Evolutionary conservation across 345 rosid genomes (phyloP).

Genomic region (Acer yangbiense): DNA sequence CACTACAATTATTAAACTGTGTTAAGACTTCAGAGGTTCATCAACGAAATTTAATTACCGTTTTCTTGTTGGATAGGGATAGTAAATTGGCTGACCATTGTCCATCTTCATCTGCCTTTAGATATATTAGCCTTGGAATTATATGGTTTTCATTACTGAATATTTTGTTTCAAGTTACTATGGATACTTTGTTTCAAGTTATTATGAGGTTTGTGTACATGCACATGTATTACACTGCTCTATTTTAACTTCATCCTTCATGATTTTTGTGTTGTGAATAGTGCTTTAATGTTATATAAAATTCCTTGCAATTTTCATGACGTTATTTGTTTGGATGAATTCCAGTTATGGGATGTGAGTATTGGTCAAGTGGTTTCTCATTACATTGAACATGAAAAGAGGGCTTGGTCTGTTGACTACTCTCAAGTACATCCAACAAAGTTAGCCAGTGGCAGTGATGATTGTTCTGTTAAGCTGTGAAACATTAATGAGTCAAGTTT

Average conservation of each 20-base stretch:
- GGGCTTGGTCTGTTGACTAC: slow-evolving; percentile 99
- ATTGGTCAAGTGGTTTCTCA: slow-evolving; percentile 83
- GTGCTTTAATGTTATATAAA: slow-evolving; percentile 9
- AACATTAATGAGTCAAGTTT: slow-evolving; percentile 76
- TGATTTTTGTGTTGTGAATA: slow-evolving; percentile 7
- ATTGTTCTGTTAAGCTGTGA: slow-evolving; percentile 96
- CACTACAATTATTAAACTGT: neutral
- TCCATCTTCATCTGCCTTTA: neutral
- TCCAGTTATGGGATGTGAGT: slow-evolving; percentile 94
- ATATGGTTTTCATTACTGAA: neutral
- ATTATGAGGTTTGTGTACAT: slow-evolving; percentile 2
- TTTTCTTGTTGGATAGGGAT: neutral
- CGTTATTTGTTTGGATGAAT: slow-evolving; percentile 34
- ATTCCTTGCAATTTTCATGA: slow-evolving; percentile 20
- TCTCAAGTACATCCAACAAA: slow-evolving; percentile 82
- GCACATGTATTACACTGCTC: neutral
- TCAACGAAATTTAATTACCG: neutral
- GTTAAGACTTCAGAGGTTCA: neutral
- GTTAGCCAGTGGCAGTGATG: slow-evolving; percentile 98
- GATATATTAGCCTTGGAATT: neutral
- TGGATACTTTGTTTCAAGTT: neutral
- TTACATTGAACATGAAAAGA: slow-evolving; percentile 81
- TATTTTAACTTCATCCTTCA: neutral
- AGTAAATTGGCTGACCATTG: neutral
- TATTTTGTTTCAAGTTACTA: neutral